A percentile compares a stretch with the other conserved stretches of the same genome.
These are phyloP conservation scores for Chlorella sorokiniana DNA, from an alignment of 139 green algal genomes.

Conservation along the genomic window DNA sequence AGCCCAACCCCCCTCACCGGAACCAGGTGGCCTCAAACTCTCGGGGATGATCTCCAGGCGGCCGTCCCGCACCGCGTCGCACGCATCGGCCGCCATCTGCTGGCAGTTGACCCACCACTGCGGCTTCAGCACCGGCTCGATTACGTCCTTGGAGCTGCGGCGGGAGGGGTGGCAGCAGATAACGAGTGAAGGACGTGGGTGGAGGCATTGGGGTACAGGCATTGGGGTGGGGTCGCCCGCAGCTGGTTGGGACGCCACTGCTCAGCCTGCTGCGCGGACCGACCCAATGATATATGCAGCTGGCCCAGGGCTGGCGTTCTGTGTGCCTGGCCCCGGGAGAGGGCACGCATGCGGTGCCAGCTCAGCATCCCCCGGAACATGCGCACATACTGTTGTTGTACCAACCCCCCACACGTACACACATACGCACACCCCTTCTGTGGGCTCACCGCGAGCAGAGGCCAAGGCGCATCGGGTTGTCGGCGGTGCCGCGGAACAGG, in stretches of 20 bases:
- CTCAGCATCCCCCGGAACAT: too few species aligned
- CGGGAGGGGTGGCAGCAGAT: background rate
- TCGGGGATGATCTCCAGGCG: constrained; percentile 88
- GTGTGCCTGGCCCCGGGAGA: too few species aligned
- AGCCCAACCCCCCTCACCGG: constrained; percentile 59
- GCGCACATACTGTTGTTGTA: too few species aligned
- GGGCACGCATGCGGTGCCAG: too few species aligned
- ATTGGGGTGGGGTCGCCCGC: background rate
- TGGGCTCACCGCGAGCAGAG: constrained; percentile 73
- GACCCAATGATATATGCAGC: too few species aligned
- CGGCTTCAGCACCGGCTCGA: constrained; percentile 98
- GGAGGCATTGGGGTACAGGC: background rate
- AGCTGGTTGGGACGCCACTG: too few species aligned
- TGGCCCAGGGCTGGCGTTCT: too few species aligned
- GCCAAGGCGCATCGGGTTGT: constrained; percentile 96
- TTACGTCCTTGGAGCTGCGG: constrained; percentile 90
- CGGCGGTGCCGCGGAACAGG: constrained; percentile 77
- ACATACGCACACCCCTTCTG: background rate
- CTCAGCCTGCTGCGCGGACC: too few species aligned
- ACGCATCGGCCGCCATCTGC: constrained; percentile 81
- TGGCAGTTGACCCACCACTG: constrained; percentile 93
- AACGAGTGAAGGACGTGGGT: background rate
- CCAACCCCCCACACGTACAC: too few species aligned
- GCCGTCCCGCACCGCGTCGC: constrained; percentile 77
- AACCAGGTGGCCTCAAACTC: constrained; percentile 87